These are phyloP conservation scores for Penicillium subrubescens DNA, from an alignment of 495 filamentous ascomycete species.

Conservation along the genomic window DNA sequence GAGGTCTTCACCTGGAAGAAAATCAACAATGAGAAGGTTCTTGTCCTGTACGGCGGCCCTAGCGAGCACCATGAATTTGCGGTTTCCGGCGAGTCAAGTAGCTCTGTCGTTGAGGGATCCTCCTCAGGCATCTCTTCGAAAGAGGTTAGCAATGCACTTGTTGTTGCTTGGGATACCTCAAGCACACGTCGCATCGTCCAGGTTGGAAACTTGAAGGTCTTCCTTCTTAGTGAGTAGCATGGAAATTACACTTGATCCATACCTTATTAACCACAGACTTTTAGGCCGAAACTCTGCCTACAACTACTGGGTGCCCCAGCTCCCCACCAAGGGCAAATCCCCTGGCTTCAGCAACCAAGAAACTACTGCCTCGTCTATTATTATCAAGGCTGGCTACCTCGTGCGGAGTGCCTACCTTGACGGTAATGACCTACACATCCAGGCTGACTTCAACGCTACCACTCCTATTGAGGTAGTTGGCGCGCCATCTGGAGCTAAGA, in stretches of 20 bases:
- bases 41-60: conserved; percentile 74
- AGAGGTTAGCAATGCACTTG: conserved; percentile 43
- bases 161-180: conserved; percentile 60
- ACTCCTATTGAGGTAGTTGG: conserved; percentile 68
- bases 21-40: conserved; percentile 56
- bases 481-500: conserved; percentile 51
- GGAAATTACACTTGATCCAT: not conserved
- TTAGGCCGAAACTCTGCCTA: conserved; percentile 71
- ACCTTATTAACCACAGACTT: conserved; percentile 2
- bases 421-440: conserved; percentile 55
- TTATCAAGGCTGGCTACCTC: conserved; percentile 76
- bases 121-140: conserved; percentile 42
- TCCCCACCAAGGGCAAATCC: conserved; percentile 34
- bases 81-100: conserved; percentile 44
- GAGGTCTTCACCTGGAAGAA: conserved; percentile 76
- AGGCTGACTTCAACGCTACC: conserved; percentile 72
- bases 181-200: conserved; percentile 54
- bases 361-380: conserved; percentile 51
- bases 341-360: conserved; percentile 44
- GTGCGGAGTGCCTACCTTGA: conserved; percentile 61
- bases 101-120: conserved; percentile 52
- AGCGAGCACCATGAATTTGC: conserved; percentile 71
- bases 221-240: conserved; percentile 47
- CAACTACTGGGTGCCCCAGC: conserved; percentile 70
- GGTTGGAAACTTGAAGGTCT: conserved; percentile 57